These are phyloP conservation scores for Diaporthe citri DNA, from an alignment of 2,329 filamentous ascomycete species.

Conservation along the genomic window DNA sequence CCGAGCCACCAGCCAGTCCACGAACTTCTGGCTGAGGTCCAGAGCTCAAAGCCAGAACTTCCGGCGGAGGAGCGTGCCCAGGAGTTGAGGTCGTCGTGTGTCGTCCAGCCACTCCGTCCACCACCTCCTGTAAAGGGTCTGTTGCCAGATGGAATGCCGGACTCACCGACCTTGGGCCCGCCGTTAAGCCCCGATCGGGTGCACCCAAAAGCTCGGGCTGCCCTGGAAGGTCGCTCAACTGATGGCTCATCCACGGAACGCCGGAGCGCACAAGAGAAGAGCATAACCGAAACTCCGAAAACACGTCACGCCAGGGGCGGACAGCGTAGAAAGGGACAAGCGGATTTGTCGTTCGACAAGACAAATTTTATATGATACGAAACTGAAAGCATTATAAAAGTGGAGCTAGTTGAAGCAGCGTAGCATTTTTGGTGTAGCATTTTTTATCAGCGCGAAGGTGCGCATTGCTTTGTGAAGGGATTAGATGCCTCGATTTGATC, in stretches of 20 bases:
- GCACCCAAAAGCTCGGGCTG: background rate
- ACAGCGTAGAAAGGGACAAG: background rate
- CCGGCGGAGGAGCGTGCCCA: background rate
- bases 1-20: background rate
- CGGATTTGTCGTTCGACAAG: background rate
- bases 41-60: background rate
- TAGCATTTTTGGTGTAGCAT: background rate
- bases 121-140: background rate
- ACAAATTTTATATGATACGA: background rate
- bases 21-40: conserved; percentile 15
- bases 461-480: background rate
- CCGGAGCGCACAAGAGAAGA: background rate
- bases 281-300: no score
- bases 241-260: background rate
- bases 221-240: background rate
- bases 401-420: no score
- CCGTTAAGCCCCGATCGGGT: background rate
- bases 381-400: no score
- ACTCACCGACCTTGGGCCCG: conserved; percentile 9
- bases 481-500: no score
- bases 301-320: background rate
- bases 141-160: background rate
- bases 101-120: background rate
- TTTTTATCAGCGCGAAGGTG: background rate
- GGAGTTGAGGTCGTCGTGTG: conserved; percentile 1